phyloP scores from a whole-genome alignment of 2,329 filamentous ascomycete genomes.

The Alternaria sp. region DNA sequence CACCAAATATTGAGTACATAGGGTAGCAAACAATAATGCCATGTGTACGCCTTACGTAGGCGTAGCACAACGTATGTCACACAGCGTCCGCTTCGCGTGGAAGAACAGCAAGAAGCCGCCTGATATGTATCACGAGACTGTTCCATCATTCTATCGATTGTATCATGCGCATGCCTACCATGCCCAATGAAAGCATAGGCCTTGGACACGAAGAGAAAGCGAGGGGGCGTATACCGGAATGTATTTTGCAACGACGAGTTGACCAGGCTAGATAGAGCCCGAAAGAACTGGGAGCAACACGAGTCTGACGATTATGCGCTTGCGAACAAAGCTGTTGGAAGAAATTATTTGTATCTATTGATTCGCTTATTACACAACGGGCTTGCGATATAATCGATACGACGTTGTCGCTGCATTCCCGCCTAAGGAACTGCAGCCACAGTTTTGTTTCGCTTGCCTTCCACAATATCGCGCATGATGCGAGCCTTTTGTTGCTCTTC shows the following conservation, averaged over 20 bases:
- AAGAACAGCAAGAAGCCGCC: not conserved
- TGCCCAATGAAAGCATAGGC: not conserved
- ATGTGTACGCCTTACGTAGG: not conserved
- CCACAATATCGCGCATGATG: constrained; percentile 45
- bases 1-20: not conserved
- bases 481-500: constrained; percentile 45
- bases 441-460: constrained; percentile 22
- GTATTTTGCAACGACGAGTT: not conserved
- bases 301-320: not conserved
- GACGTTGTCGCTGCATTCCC: not conserved
- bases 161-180: not conserved
- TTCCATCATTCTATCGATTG: not conserved
- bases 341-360: not conserved
- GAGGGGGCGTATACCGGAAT: not conserved
- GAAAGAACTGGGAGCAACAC: not conserved
- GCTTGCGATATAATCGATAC: not conserved
- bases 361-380: not conserved
- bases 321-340: not conserved
- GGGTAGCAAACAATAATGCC: not conserved
- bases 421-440: not conserved
- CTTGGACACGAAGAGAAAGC: not conserved
- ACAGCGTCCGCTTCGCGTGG: not conserved
- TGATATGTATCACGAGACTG: not conserved
- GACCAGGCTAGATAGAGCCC: not conserved
- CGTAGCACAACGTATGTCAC: not conserved